Evolutionary conservation across 495 filamentous ascomycete genomes (phyloP).

Genomic region (Talaromyces proteolyticus): DNA sequence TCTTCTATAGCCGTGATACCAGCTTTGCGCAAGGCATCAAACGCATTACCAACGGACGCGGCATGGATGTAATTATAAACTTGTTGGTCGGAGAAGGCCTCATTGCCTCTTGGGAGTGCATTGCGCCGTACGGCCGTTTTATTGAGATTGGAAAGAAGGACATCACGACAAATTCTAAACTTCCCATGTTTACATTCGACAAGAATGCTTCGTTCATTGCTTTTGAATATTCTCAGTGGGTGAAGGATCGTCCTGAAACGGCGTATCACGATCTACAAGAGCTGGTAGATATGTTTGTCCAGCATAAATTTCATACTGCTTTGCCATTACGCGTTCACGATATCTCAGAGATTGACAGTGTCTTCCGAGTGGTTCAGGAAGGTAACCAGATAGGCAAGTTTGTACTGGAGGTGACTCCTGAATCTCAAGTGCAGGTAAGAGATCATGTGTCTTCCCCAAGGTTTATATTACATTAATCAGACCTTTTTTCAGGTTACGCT

Average conservation of each 20-base stretch:
- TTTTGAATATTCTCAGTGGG: background rate
- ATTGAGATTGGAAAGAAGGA: slow-evolving; percentile 35
- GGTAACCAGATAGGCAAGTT: no score
- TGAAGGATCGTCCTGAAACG: background rate
- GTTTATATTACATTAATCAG: no score
- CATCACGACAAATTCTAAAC: slow-evolving; percentile 7
- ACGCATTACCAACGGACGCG: slow-evolving; percentile 37
- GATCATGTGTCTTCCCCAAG: no score
- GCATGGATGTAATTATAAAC: slow-evolving; percentile 53
- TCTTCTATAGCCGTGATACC: slow-evolving; percentile 42
- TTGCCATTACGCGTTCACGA: no score
- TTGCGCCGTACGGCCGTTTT: slow-evolving; percentile 43
- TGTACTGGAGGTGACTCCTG: no score
- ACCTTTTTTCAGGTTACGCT: no score
- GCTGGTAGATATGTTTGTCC: no score
- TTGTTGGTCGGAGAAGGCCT: slow-evolving; percentile 35
- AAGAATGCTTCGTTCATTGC: background rate
- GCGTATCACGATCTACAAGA: no score
- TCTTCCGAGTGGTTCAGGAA: no score
- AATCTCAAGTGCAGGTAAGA: no score
- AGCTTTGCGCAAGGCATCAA: slow-evolving; percentile 40
- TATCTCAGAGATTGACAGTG: no score
- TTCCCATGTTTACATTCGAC: background rate
- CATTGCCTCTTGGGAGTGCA: slow-evolving; percentile 33
- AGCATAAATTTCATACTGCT: no score